Percentiles rank a stretch among this genome's conserved stretches.
These are phyloP conservation scores for Nemania serpens DNA, from an alignment of 2,329 filamentous ascomycete genomes.

Conservation along the genomic window DNA sequence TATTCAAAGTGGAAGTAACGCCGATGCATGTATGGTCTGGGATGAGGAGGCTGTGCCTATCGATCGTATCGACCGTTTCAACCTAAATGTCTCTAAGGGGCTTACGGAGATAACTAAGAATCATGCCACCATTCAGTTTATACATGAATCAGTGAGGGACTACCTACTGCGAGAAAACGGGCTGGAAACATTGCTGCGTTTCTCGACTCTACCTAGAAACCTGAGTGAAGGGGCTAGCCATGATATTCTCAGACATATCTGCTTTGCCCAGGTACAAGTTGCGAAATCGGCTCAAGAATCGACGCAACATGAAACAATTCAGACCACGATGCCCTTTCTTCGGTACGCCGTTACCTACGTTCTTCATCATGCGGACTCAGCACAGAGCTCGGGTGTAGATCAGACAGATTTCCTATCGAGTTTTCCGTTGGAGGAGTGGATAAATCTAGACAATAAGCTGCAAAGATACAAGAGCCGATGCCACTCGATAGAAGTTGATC, in stretches of 20 bases:
- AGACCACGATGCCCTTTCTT: conserved; percentile 48
- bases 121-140: conserved; percentile 52
- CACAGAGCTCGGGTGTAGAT: neutral
- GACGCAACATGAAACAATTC: conserved; percentile 17
- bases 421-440: conserved; percentile 15
- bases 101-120: conserved; percentile 50
- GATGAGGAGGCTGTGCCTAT: conserved; percentile 32
- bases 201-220: conserved; percentile 13
- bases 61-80: conserved; percentile 40
- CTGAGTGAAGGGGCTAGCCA: conserved; percentile 46
- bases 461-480: conserved; percentile 16
- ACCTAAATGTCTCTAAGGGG: conserved; percentile 54
- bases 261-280: conserved; percentile 45
- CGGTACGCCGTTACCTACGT: conserved; percentile 49
- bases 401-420: conserved; percentile 17
- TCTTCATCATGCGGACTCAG: conserved; percentile 47
- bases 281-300: conserved; percentile 5
- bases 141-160: conserved; percentile 57
- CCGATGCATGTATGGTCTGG: conserved; percentile 29
- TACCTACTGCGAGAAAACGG: conserved; percentile 49
- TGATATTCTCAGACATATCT: conserved; percentile 52
- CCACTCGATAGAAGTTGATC: conserved; percentile 5
- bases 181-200: conserved; percentile 19
- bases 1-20: conserved; percentile 39
- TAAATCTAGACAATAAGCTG: conserved; percentile 13